Conservation (phyloP, 2,329 filamentous ascomycete species). For the Cordyceps fumosorosea region DNA sequence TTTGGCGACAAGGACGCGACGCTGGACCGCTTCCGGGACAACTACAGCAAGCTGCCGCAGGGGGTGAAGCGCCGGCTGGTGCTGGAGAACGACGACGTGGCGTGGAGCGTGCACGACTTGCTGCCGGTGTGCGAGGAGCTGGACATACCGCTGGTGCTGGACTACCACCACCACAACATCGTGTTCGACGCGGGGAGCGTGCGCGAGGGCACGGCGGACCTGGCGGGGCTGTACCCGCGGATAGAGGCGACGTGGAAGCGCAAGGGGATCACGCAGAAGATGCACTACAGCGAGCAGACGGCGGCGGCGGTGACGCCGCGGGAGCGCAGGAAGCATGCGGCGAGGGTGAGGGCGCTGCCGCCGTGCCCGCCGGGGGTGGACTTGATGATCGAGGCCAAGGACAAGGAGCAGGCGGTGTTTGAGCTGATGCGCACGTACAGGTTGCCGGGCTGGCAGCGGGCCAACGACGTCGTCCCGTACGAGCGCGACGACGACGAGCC, state of each 20-base stretch:
- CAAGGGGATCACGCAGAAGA: conserved; percentile 85
- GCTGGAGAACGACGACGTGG: conserved; percentile 89
- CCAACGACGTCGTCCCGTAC: conserved; percentile 73
- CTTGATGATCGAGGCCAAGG: conserved; percentile 98
- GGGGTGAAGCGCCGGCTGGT: conserved; percentile 76
- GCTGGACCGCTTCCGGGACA: conserved; percentile 67
- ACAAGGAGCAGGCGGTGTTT: conserved; percentile 95
- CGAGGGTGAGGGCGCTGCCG: conserved; percentile 71
- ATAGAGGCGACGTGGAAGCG: conserved; percentile 79
- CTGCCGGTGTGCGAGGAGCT: conserved; percentile 86
- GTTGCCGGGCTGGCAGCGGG: conserved; percentile 68
- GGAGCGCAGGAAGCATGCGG: conserved; percentile 78
- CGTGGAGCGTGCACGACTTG: conserved; percentile 87
- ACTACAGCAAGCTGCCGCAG: conserved; percentile 60
- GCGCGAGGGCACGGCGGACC: conserved; percentile 78
- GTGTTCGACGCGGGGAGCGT: conserved; percentile 66
- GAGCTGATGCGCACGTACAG: conserved; percentile 86
- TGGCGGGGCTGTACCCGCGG: conserved; percentile 64
- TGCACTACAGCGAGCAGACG: conserved; percentile 85
- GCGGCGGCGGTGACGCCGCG: conserved; percentile 61
- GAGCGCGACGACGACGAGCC: conserved; percentile 67
- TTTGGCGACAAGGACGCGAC: conserved; percentile 83
- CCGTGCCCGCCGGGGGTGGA: conserved; percentile 81
- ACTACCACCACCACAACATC: conserved; percentile 96
- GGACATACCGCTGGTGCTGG: conserved; percentile 87